Evolutionary conservation across 345 rosid species (phyloP), one percentile per base, ranked within the genome.

Genomic region (Camelina hispida): DNA sequence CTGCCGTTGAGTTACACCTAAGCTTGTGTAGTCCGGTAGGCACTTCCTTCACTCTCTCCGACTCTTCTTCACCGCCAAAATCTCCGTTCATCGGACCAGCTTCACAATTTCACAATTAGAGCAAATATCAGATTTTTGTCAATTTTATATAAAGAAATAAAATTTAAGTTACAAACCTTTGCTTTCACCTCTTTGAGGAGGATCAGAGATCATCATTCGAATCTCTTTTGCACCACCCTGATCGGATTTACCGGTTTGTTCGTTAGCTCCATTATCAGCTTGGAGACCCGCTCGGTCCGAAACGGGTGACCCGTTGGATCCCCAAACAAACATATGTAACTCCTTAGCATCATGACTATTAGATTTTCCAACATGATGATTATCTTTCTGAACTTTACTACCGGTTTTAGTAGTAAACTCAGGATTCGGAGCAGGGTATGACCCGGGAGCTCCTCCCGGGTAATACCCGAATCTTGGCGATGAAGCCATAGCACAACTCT

Each of bases 251-350:
- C 37, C 37, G 37, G 94, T 81, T 73, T 89, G 97, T 48, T 93
- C 93, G 4, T 83, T 17, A 2, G 85, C 42, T 60, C 50, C 75
- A n/a, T 3, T 43, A 78, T 72, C 52, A 48, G 85, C 89, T 14
- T 85, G 93, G 23, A 82, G 84, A 61, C 97, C 97, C 9, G 83
- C 81, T 16, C 76, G 79, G 53, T 94, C 98, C 20, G 98, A 93
- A 32, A 88, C 97, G 10, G 97, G 98, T 14, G 98, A 94, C 57
- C 96, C 97, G 47, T 88, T 91, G 2, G 98, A 94, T 72, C 97
- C 93, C 98, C 97, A 91, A 0, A 90, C 91, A 46, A 87, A 91
- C 97, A 87, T 94, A 56, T 91, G 95, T 46, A 91, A 79, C 81
- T 94, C 98, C 82, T 88, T 91, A 5, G 88, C 91, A 57, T 83